Percentiles rank a stretch among this genome's conserved stretches.
Evolutionary conservation across 305 asterid species (phyloP).

Genomic region (Fraxinus albicans): DNA sequence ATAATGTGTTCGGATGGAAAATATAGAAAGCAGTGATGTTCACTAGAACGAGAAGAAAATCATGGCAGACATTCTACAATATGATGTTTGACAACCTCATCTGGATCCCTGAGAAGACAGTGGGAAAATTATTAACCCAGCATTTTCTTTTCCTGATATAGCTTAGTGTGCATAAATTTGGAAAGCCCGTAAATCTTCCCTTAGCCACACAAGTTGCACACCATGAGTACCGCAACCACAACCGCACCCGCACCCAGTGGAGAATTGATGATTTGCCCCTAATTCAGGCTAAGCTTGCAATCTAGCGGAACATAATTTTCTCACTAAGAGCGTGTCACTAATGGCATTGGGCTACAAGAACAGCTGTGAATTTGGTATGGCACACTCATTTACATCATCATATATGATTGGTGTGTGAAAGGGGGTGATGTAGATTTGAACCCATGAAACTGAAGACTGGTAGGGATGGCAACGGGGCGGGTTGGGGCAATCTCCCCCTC

Average conservation of each 20-base stretch:
- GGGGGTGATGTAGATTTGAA: not conserved
- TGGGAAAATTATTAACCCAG: not conserved
- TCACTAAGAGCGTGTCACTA: not conserved
- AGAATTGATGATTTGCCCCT: not conserved
- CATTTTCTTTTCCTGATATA: not conserved
- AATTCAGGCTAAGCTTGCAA: not conserved
- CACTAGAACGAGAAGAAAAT: not conserved
- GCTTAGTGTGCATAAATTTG: not conserved
- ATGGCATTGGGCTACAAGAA: not conserved
- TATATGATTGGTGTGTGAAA: not conserved
- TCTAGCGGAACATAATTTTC: not conserved
- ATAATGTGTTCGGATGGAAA: conserved; percentile 10
- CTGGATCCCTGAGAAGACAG: not conserved
- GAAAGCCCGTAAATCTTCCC: not conserved
- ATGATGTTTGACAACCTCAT: not conserved
- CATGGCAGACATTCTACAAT: not conserved
- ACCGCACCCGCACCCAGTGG: not conserved
- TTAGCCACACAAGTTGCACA: not conserved
- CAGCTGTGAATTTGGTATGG: not conserved
- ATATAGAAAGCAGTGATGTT: not conserved
- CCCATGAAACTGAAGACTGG: not conserved
- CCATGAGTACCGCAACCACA: not conserved
- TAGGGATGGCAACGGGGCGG: no score
- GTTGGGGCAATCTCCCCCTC: no score
- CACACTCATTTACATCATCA: not conserved